Conservation (phyloP, 139 green algal genomes). For the Chlorella sp. region DNA sequence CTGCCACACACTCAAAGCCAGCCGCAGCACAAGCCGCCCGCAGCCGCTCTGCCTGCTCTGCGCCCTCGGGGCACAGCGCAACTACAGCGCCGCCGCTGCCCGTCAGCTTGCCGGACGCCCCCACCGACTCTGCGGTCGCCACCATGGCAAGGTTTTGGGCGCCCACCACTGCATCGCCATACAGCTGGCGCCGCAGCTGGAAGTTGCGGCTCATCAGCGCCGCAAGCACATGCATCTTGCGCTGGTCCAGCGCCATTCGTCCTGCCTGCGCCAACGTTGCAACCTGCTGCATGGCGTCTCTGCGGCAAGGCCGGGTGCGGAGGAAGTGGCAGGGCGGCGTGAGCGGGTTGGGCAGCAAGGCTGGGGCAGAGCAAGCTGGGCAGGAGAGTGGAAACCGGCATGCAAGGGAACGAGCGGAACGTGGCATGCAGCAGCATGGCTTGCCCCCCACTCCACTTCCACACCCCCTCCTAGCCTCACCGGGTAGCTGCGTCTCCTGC, state of each 20-base stretch:
- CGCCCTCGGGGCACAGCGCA: conserved; percentile 62
- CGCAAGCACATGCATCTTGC: conserved; percentile 57
- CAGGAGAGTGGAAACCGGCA: too few species aligned
- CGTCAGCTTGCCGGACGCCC: conserved; percentile 88
- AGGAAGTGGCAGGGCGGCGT: too few species aligned
- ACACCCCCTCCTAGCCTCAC: too few species aligned
- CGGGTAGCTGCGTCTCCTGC: conserved; percentile 60
- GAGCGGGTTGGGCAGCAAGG: too few species aligned
- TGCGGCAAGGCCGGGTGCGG: background rate
- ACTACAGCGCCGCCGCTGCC: conserved; percentile 87
- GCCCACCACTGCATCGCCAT: conserved; percentile 79
- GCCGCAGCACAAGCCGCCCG: conserved; percentile 5
- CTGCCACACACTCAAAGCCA: conserved; percentile 25
- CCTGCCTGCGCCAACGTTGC: conserved; percentile 67
- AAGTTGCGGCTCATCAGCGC: conserved; percentile 83
- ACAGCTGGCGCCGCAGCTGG: conserved; percentile 71
- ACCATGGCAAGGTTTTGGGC: conserved; percentile 84
- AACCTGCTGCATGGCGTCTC: conserved; percentile 67
- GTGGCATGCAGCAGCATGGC: too few species aligned
- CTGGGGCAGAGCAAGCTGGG: too few species aligned
- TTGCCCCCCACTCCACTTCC: too few species aligned
- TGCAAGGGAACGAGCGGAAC: too few species aligned
- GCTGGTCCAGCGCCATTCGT: conserved; percentile 52
- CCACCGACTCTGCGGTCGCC: conserved; percentile 63
- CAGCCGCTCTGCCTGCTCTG: conserved; percentile 47